Percentiles rank a stretch among this genome's conserved stretches.
These are phyloP conservation scores for Mortierella sp. DNA, from an alignment of 371 early-diverging fungal species.

Conservation along the genomic window DNA sequence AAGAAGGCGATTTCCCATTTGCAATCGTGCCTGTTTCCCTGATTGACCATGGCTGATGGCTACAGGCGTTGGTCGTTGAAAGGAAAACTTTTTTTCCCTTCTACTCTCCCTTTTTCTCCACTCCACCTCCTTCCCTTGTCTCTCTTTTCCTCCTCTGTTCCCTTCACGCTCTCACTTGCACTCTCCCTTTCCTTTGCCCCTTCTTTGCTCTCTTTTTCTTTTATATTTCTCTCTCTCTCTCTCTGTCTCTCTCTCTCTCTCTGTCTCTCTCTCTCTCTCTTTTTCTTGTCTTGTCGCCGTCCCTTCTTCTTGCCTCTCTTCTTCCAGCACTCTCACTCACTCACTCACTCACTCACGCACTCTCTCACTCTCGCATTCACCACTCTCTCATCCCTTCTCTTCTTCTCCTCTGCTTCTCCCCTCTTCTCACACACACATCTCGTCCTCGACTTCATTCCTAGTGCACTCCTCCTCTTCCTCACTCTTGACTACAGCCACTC, in stretches of 20 bases:
- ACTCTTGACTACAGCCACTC: neutral
- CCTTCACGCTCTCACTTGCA: neutral
- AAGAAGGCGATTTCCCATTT: too few relatives aligned
- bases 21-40: too few relatives aligned
- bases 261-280: slow-evolving; percentile 3
- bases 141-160: neutral
- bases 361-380: too few relatives aligned
- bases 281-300: neutral
- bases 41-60: too few relatives aligned
- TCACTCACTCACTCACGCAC: slow-evolving; percentile 7
- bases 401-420: neutral
- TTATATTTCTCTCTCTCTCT: neutral
- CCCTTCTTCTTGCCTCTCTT: neutral
- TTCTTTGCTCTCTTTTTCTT: neutral
- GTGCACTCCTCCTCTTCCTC: neutral
- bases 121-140: neutral
- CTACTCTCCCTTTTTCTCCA: neutral
- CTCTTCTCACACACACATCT: neutral
- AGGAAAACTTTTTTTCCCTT: neutral
- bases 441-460: neutral
- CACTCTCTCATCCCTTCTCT: slow-evolving; percentile 2
- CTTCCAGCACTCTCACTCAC: slow-evolving; percentile 13
- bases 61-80: neutral
- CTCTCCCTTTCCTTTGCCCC: neutral
- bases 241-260: slow-evolving; percentile 1